These are phyloP conservation scores for Leptographium radiaticola DNA, from an alignment of 2,329 filamentous ascomycete genomes.

Conservation along the genomic window DNA sequence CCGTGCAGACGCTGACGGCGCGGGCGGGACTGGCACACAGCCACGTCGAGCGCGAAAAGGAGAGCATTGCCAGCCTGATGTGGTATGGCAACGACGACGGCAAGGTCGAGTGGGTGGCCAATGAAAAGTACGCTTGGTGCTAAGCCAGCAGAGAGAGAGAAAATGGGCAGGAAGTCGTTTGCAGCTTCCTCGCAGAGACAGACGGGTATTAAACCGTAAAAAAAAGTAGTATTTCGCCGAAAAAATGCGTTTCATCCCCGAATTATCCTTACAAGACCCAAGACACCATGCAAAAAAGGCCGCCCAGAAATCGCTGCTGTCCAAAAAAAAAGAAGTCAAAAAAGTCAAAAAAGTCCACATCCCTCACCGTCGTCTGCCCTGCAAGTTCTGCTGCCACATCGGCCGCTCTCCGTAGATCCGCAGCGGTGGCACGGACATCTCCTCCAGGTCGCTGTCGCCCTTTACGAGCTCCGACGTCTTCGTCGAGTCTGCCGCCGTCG, in stretches of 20 bases:
- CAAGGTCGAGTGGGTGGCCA: conserved; percentile 57
- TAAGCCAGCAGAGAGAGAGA: conserved; percentile 21
- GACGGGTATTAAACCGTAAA: too few relatives aligned
- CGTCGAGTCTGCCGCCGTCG: not conserved
- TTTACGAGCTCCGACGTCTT: not conserved
- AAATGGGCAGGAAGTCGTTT: not conserved
- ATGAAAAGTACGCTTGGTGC: conserved; percentile 71
- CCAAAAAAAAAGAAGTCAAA: not conserved
- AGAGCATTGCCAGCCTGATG: conserved; percentile 58
- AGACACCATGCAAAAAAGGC: too few relatives aligned
- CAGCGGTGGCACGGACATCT: not conserved
- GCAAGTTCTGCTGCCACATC: conserved; percentile 39
- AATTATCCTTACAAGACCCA: too few relatives aligned
- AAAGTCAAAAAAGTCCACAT: not conserved
- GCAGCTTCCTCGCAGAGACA: too few relatives aligned
- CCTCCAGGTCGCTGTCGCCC: not conserved
- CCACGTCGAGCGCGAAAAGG: conserved; percentile 42
- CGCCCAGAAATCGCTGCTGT: too few relatives aligned
- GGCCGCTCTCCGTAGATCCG: conserved; percentile 17
- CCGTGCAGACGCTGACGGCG: conserved; percentile 33
- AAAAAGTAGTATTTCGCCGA: too few relatives aligned
- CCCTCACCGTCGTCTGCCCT: not conserved
- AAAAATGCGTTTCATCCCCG: too few relatives aligned
- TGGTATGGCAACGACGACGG: conserved; percentile 50
- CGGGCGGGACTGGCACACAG: conserved; percentile 33